A percentile compares a stretch with the other conserved stretches of the same genome.
Conservation (phyloP, 164 flowering plant genomes). For the Vitis rotundifolia region DNA sequence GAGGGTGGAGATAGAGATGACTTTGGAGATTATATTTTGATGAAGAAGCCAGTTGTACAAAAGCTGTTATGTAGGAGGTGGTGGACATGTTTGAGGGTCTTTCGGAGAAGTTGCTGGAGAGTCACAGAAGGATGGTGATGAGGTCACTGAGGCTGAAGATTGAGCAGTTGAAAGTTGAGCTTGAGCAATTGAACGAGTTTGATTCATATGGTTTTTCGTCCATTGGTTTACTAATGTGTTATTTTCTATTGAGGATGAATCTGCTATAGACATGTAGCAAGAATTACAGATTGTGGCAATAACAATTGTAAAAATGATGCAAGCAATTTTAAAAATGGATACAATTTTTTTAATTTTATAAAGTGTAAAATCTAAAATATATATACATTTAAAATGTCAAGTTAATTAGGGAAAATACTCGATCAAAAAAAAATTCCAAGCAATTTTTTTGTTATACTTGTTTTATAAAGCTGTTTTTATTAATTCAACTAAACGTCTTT, state of each 20-base stretch:
- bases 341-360: neutral
- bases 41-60: conserved; percentile 83
- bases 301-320: neutral
- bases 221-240: neutral
- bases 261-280: too few relatives aligned
- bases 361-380: neutral
- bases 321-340: too few relatives aligned
- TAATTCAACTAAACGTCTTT: too few relatives aligned
- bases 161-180: conserved; percentile 93
- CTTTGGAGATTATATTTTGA: conserved; percentile 88
- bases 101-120: conserved; percentile 52
- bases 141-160: conserved; percentile 94
- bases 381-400: neutral
- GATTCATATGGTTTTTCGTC: conserved; percentile 2
- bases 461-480: too few relatives aligned
- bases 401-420: too few relatives aligned
- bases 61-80: conserved; percentile 66
- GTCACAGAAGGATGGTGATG: conserved; percentile 53
- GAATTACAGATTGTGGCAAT: neutral
- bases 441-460: too few relatives aligned
- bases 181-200: conserved; percentile 67
- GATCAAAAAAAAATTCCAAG: neutral
- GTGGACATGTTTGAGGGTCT: conserved; percentile 63
- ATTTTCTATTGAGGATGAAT: neutral
- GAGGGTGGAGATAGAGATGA: conserved; percentile 92